Base-by-base conservation (phyloP, 2,329 filamentous ascomycete genomes). In the Xylariaceae sp. region DNA sequence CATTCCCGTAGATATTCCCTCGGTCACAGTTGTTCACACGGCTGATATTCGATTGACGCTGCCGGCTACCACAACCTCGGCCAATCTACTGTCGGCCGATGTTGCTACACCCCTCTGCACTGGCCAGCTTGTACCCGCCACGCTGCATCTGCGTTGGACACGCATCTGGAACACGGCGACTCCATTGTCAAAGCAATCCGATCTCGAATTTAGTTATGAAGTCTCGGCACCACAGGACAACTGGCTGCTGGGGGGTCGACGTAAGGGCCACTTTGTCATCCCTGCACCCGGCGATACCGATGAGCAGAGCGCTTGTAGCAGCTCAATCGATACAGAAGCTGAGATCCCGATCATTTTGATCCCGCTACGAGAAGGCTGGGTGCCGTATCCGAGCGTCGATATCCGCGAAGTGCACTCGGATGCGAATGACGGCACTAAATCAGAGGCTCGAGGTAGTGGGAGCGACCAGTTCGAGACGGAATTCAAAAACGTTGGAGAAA, bases 1-100 rank as follows among this genome's bases (percentile, higher is more conserved):
- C 30, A 95, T 99, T 46, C 89, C 91, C 0, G 91, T 99, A 12
- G 90, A 96, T 51, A 83, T 99, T 1, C 92, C 92, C 0, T 84
- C 86, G 1, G 77, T 96, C 2, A 82, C 89, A 42, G 81, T 96
- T 17, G 81, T 97, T 0, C 87, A 95, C 67, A 95, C 88, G 0
- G 86, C 87, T 2, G 82, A 87, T 45, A 77, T 92, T 27, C 72
- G 74, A 27, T 68, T 89, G 1, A 70, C 75, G 50, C 22, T 27
- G 22, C 65, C 52, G 33, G 61, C 51, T 61, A 59, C 61, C 67
- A 33, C 27, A 35, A 27, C 63, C 49, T 39, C 62, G 45, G 61
- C 59, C 58, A 69, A 63, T 47, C 59, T 61, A 47, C 39, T 56
- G 14, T 33, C 52, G 12, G 15, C 33, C 12, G 5, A 48, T 15